Evolutionary conservation across 805 yeast species (phyloP).

Genomic region (Komagataella pseudopastoris): DNA sequence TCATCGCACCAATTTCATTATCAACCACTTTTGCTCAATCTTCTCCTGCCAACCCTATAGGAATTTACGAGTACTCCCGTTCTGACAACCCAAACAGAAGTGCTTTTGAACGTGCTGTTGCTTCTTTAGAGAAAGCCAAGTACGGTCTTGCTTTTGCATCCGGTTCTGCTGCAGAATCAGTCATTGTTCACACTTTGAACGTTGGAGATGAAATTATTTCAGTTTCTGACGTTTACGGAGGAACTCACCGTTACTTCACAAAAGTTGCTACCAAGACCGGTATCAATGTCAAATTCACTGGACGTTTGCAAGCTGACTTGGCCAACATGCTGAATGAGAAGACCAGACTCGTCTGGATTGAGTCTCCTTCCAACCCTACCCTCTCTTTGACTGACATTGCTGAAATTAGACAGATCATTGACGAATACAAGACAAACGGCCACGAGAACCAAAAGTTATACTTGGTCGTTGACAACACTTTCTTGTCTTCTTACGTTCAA

Average conservation of each 20-base stretch:
- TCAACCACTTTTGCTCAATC: constrained; percentile 79
- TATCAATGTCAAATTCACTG: constrained; percentile 53
- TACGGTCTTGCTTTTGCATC: constrained; percentile 68
- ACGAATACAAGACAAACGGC: constrained; percentile 17
- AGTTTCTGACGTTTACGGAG: constrained; percentile 83
- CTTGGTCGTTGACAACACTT: constrained; percentile 80
- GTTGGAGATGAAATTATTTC: constrained; percentile 64
- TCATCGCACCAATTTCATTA: constrained; percentile 70
- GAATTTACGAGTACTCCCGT: constrained; percentile 73
- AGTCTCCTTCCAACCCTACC: constrained; percentile 84
- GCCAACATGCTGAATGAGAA: constrained; percentile 38
- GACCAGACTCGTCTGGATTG: constrained; percentile 77
- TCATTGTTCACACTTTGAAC: constrained; percentile 59
- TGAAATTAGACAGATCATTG: constrained; percentile 42
- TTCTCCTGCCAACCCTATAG: constrained; percentile 66
- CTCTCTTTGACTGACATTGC: constrained; percentile 64
- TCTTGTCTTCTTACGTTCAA: constrained; percentile 76
- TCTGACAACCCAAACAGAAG: constrained; percentile 81
- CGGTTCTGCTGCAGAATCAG: constrained; percentile 80
- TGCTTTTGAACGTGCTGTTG: constrained; percentile 66
- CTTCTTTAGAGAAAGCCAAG: constrained; percentile 65
- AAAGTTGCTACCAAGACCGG: constrained; percentile 76
- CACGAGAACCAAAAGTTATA: constrained; percentile 36
- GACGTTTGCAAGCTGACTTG: constrained; percentile 47
- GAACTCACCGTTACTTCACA: constrained; percentile 84